phyloP scores from a whole-genome alignment of 2,329 filamentous ascomycete genomes.

The Blastomyces silverae region DNA sequence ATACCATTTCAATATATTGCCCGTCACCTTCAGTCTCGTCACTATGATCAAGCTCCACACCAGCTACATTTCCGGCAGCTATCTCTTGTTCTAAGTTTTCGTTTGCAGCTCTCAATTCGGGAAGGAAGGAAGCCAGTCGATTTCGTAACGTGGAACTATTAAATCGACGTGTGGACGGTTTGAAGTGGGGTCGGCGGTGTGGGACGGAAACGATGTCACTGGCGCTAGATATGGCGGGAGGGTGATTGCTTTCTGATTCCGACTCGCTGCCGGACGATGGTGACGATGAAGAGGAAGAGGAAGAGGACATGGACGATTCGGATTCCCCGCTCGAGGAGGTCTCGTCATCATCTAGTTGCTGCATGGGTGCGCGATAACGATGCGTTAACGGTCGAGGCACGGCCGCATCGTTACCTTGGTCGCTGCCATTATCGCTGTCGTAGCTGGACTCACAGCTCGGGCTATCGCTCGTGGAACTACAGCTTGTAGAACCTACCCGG shows the following conservation, averaged over 20 bases:
- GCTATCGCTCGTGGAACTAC: not conserved
- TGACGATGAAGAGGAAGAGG: slow-evolving; percentile 24
- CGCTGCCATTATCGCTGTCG: not conserved
- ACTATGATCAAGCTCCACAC: slow-evolving; percentile 16
- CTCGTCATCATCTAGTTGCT: slow-evolving; percentile 16
- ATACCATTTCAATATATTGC: slow-evolving; percentile 24
- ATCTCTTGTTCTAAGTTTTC: slow-evolving; percentile 37
- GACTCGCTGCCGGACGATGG: slow-evolving; percentile 27
- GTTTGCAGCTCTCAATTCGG: slow-evolving; percentile 40
- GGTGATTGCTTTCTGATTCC: slow-evolving; percentile 20
- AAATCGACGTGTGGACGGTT: slow-evolving; percentile 32
- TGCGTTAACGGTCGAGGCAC: not conserved
- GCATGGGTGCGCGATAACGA: not conserved
- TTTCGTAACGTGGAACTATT: slow-evolving; percentile 30
- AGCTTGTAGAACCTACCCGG: not conserved
- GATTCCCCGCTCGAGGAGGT: slow-evolving; percentile 17
- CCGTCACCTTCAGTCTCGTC: slow-evolving; percentile 12
- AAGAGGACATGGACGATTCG: slow-evolving; percentile 17
- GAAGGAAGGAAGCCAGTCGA: slow-evolving; percentile 38
- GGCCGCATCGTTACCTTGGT: not conserved
- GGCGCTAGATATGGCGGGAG: not conserved
- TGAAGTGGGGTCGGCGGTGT: slow-evolving; percentile 28
- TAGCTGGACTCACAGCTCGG: slow-evolving; percentile 5
- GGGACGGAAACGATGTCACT: slow-evolving; percentile 24
- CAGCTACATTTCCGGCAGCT: slow-evolving; percentile 26